These are phyloP conservation scores for Exophiala alcalophila DNA, from an alignment of 2,329 filamentous ascomycete genomes.

Conservation along the genomic window DNA sequence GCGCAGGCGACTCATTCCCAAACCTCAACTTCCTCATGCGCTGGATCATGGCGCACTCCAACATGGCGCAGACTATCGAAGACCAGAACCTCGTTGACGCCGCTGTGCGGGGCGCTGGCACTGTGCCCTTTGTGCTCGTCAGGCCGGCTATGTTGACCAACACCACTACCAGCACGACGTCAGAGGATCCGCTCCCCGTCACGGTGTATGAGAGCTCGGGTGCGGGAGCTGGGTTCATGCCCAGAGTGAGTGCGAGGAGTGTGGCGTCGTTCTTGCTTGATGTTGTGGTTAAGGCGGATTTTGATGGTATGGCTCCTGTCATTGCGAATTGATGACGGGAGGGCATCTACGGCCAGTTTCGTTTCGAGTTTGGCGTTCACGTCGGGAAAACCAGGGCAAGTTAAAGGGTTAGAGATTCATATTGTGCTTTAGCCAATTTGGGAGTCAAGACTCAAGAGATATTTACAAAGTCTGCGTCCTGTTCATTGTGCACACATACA, in stretches of 20 bases:
- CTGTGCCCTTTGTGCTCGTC: constrained; percentile 45
- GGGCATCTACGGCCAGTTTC: too few relatives aligned
- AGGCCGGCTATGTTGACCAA: constrained; percentile 46
- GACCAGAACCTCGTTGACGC: constrained; percentile 51
- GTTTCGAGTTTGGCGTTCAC: too few relatives aligned
- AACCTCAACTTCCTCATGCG: constrained; percentile 45
- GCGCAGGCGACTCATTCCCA: constrained; percentile 46
- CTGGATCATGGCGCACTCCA: constrained; percentile 46
- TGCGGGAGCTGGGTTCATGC: constrained; percentile 42
- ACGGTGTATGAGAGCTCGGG: constrained; percentile 46
- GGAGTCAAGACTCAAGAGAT: too few relatives aligned
- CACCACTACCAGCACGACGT: too few relatives aligned
- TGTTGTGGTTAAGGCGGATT: constrained; percentile 42
- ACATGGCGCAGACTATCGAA: constrained; percentile 47
- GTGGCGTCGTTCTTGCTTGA: constrained; percentile 50
- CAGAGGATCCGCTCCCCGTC: constrained; percentile 37
- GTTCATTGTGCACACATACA: too few relatives aligned
- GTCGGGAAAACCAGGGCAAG: too few relatives aligned
- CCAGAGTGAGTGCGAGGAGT: constrained; percentile 38
- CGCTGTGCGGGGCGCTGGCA: constrained; percentile 38
- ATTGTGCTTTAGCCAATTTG: too few relatives aligned
- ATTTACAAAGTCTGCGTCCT: too few relatives aligned
- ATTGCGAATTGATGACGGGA: constrained; percentile 44
- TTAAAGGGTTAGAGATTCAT: too few relatives aligned
- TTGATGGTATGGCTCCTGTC: constrained; percentile 47